Percentiles rank a stretch among this genome's conserved stretches.
Conservation (phyloP, 345 rosid genomes). For the Crucihimalaya himalaica region DNA sequence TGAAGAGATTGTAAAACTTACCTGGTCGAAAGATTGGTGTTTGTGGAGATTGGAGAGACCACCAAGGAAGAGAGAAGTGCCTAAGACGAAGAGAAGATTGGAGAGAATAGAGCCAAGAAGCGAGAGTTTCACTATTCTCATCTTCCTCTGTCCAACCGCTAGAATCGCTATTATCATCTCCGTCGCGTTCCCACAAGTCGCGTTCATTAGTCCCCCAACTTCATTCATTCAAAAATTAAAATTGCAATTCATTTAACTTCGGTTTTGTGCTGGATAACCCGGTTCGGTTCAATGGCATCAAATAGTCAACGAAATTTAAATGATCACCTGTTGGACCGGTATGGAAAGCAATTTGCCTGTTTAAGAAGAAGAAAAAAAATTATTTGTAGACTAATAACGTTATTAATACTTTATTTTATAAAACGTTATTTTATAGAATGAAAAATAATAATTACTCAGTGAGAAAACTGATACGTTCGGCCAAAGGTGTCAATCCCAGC, state of each 20-base stretch:
- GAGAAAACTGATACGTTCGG: conserved; percentile 88
- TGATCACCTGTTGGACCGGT: conserved; percentile 91
- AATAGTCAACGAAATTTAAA: not conserved
- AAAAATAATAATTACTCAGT: conserved; percentile 66
- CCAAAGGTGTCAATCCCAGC: conserved; percentile 76
- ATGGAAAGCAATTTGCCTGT: conserved; percentile 87
- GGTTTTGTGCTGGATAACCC: not conserved
- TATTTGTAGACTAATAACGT: not conserved
- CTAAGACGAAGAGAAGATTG: conserved; percentile 88
- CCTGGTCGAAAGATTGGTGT: conserved; percentile 80
- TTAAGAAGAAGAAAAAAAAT: not conserved
- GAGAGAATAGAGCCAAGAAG: conserved; percentile 89
- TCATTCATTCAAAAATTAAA: conserved; percentile 38
- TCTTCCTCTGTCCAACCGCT: conserved; percentile 71
- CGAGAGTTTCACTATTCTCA: conserved; percentile 73
- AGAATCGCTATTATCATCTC: conserved; percentile 90
- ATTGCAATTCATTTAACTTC: too few species aligned
- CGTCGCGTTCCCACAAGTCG: conserved; percentile 95
- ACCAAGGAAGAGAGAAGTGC: conserved; percentile 79
- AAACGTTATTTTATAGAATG: not conserved
- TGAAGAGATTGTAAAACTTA: conserved; percentile 34
- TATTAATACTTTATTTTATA: not conserved
- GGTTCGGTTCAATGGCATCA: not conserved
- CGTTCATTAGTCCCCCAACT: conserved; percentile 95
- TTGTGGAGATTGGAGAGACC: conserved; percentile 75